Conservation (phyloP, 371 early-diverging fungal species). For the Coemansia sp. region DNA sequence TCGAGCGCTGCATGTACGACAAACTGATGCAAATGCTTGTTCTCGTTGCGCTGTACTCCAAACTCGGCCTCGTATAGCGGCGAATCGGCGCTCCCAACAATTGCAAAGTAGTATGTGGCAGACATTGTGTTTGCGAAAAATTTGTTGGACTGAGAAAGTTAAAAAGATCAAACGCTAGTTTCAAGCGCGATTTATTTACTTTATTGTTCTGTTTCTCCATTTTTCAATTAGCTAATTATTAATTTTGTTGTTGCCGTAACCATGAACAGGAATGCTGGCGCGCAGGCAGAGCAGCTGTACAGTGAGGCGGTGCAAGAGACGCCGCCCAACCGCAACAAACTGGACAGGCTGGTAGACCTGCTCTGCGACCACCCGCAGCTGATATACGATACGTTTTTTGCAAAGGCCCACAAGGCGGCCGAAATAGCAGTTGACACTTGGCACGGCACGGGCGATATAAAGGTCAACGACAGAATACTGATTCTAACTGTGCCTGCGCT, state of each 20-base stretch:
- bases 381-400: slow-evolving; percentile 31
- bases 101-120: slow-evolving; percentile 81
- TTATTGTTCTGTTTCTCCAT: neutral
- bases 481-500: slow-evolving; percentile 39
- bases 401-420: slow-evolving; percentile 30
- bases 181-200: neutral
- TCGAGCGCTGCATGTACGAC: slow-evolving; percentile 94
- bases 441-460: slow-evolving; percentile 2
- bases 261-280: neutral
- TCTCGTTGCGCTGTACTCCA: slow-evolving; percentile 72
- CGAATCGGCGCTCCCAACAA: slow-evolving; percentile 89
- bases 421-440: slow-evolving; percentile 22
- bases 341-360: slow-evolving; percentile 39
- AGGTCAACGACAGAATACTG: slow-evolving; percentile 25
- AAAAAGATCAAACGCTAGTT: neutral
- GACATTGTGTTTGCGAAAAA: slow-evolving; percentile 52
- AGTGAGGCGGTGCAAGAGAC: slow-evolving; percentile 35
- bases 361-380: slow-evolving; percentile 26
- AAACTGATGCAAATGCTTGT: slow-evolving; percentile 91
- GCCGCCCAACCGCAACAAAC: slow-evolving; percentile 43
- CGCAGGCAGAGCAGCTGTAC: slow-evolving; percentile 15
- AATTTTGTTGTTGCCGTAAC: neutral
- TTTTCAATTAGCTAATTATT: neutral
- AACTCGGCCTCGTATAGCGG: slow-evolving; percentile 94
- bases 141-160: neutral